Percentiles rank a stretch among this genome's conserved stretches.
phyloP scores from a whole-genome alignment of 2,329 filamentous ascomycete species.

The Colletotrichum brevisporum region DNA sequence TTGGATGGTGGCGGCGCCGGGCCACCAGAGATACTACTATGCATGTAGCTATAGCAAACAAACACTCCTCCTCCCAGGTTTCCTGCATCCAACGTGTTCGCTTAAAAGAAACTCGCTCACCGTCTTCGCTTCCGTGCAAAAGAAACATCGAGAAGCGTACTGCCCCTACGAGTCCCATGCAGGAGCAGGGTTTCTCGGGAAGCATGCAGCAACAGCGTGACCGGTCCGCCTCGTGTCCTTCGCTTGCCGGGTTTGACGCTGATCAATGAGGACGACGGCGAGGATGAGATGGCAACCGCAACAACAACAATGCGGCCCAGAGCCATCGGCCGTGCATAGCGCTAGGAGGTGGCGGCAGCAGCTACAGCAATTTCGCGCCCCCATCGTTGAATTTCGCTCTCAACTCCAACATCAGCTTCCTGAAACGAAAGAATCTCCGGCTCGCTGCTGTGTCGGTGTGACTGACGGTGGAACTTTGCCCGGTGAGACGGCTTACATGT shows the following conservation, averaged over 20 bases:
- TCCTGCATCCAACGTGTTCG: neutral
- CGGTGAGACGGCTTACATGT: too few species aligned
- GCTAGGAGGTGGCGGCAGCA: neutral
- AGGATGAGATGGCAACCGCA: too few species aligned
- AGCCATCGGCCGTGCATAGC: constrained; percentile 7
- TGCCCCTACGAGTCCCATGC: too few species aligned
- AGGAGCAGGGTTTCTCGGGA: too few species aligned
- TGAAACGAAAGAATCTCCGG: constrained; percentile 1
- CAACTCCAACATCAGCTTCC: neutral
- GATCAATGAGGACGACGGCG: too few species aligned
- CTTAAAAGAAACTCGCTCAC: too few species aligned
- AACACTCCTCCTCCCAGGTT: constrained; percentile 1
- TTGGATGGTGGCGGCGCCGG: neutral
- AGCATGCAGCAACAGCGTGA: neutral
- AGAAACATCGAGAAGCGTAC: neutral
- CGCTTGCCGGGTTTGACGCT: too few species aligned
- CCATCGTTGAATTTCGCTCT: constrained; percentile 25
- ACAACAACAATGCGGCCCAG: too few species aligned
- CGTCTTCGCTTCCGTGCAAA: neutral
- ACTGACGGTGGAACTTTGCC: too few species aligned
- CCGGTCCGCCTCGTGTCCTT: constrained; percentile 2
- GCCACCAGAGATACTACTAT: neutral
- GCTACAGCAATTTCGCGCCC: too few species aligned
- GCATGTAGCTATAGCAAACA: constrained; percentile 9
- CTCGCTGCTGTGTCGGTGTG: too few species aligned